A percentile compares a stretch with the other conserved stretches of the same genome.
phyloP scores from a whole-genome alignment of 495 filamentous ascomycete species.

The Penicillium argentinense region DNA sequence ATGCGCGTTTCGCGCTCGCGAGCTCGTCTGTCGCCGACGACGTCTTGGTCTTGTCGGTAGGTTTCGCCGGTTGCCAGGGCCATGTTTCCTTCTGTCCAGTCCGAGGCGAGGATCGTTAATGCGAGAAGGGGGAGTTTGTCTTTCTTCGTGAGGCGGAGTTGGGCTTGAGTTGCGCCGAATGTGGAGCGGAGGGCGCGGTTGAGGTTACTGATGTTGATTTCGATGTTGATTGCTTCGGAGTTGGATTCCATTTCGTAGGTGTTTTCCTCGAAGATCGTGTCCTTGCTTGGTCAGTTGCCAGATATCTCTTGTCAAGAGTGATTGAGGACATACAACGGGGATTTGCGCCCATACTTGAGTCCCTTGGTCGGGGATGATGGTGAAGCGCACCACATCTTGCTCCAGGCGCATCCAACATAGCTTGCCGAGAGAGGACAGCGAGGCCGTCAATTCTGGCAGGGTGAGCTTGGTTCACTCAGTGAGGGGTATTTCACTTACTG shows the following conservation, averaged over 20 bases:
- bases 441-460: constrained; percentile 72
- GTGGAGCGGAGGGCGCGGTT: constrained; percentile 86
- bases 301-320: too few relatives aligned
- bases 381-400: constrained; percentile 83
- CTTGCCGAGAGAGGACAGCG: constrained; percentile 82
- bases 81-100: constrained; percentile 44
- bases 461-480: not conserved
- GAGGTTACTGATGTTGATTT: constrained; percentile 78
- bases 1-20: constrained; percentile 79
- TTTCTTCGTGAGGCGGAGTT: constrained; percentile 88
- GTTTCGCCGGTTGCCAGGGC: constrained; percentile 42
- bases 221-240: constrained; percentile 83
- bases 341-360: constrained; percentile 88
- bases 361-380: constrained; percentile 88
- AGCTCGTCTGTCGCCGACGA: constrained; percentile 43
- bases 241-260: constrained; percentile 81
- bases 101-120: constrained; percentile 72
- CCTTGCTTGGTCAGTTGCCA: constrained; percentile 43
- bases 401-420: constrained; percentile 92
- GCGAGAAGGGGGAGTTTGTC: constrained; percentile 79
- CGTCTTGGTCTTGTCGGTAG: constrained; percentile 34
- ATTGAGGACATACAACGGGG: constrained; percentile 55
- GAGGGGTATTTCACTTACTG: constrained; percentile 51
- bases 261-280: constrained; percentile 78
- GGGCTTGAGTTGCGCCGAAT: constrained; percentile 69